Base-by-base conservation (phyloP, 2,329 filamentous ascomycete species). In the Lecanicillium sp. region DNA sequence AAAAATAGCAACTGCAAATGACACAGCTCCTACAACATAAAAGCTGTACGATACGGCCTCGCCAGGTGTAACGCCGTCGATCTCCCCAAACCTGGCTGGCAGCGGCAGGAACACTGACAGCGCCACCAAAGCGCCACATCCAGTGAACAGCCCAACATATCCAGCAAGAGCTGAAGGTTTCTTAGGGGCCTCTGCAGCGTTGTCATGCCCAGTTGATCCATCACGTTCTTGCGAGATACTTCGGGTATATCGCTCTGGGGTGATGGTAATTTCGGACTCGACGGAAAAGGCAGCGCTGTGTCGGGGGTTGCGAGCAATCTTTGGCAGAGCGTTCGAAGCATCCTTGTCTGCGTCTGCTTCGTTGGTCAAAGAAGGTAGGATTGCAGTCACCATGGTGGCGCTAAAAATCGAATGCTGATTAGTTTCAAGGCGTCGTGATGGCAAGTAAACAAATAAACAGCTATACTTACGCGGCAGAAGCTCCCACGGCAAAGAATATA, bases 311-410 rank as follows among this genome's bases (percentile, higher is more conserved):
- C 61, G 60, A 6, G 57, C 46, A 11, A 58, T 54, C 49, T 67
- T 67, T 25, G 51, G 54, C 27, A 50, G 43, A 27, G 50, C 50
- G 14, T 48, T 44, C 3, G 42, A 46, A 4, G 51, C 40, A 49
- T 54, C 44, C 43, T 48, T 53, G 29, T 41, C 47, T 2, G 51
- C 46, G 29, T 54, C 54, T 29, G 54, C 62, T 22, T 76, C 73
- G 45, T 73, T 72, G 5, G 77, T 80, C 48, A 83, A 62, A 9
- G 74, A 80, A 2, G 92, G 92, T 17, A 98, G 70, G 33, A 94
- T 87, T 4, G 92, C 92, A 8, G 92, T 96, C 15, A 98, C 92
- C 92, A 98, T 98, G 2, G 92, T 96, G 12, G 88, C 75, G 5
- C 74, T 78, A 40, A 9, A 43, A 3, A 39, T 31, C n/a, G 7